Evolutionary conservation across 2,329 filamentous ascomycete species (phyloP).

Genomic region (Colletotrichum higginsianum): DNA sequence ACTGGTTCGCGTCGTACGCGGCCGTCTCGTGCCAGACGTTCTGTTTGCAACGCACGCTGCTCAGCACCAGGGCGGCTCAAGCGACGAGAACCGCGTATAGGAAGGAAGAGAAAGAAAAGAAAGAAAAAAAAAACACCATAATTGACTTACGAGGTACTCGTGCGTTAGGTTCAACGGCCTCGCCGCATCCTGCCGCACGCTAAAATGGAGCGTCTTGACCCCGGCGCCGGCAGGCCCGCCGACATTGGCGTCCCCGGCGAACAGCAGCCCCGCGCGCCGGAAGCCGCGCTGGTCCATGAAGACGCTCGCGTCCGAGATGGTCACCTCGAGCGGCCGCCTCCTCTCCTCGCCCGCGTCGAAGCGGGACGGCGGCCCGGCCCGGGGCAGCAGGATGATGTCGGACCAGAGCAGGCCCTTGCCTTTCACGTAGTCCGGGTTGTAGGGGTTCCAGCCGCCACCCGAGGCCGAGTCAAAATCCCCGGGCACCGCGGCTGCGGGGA

Average conservation of each 20-base stretch:
- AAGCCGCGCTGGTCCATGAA: conserved; percentile 63
- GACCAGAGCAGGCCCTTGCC: conserved; percentile 53
- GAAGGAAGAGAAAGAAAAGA: background rate
- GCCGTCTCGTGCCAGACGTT: conserved; percentile 56
- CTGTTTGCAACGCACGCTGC: conserved; percentile 20
- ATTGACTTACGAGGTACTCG: conserved; percentile 51
- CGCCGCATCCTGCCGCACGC: conserved; percentile 50
- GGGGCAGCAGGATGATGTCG: conserved; percentile 54
- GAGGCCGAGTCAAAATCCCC: conserved; percentile 51
- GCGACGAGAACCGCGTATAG: no score
- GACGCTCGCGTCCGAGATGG: conserved; percentile 60
- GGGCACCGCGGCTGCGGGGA: conserved; percentile 46
- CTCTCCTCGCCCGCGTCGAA: conserved; percentile 55
- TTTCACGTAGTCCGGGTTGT: conserved; percentile 56
- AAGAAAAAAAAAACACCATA: background rate
- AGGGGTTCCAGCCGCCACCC: conserved; percentile 49
- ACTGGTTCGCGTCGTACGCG: conserved; percentile 55
- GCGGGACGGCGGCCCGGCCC: conserved; percentile 45
- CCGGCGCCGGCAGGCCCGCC: conserved; percentile 53
- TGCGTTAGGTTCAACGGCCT: conserved; percentile 54
- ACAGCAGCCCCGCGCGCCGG: conserved; percentile 61
- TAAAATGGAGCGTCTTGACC: conserved; percentile 55
- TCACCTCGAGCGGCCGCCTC: conserved; percentile 58
- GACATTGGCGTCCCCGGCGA: conserved; percentile 58
- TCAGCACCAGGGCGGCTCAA: no score